These are phyloP conservation scores for Somion occarium DNA, from an alignment of 1,284 basidiomycete species.

Conservation along the genomic window DNA sequence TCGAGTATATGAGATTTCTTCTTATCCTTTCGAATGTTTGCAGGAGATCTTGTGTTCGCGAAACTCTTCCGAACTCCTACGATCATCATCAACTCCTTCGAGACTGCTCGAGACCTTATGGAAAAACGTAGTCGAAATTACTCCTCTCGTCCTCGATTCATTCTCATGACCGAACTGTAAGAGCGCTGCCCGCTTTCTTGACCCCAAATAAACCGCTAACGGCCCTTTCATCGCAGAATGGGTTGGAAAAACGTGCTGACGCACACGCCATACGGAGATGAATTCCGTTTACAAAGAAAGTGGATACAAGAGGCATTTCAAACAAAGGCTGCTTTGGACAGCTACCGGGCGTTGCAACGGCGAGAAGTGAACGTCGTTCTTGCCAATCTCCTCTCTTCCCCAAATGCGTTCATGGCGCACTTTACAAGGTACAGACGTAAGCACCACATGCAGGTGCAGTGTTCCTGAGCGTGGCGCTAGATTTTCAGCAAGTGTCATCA, in stretches of 20 bases:
- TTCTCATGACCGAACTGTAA: conserved; percentile 11
- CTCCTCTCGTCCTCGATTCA: conserved; percentile 13
- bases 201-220: no score
- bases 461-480: conserved; percentile 8
- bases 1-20: neutral
- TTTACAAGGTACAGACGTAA: conserved; percentile 17
- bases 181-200: neutral
- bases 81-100: conserved; percentile 15
- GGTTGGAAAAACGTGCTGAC: conserved; percentile 10
- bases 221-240: no score
- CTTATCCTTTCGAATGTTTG: neutral
- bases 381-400: conserved; percentile 14
- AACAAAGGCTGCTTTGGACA: conserved; percentile 8
- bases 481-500: conserved; percentile 35
- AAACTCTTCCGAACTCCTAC: conserved; percentile 13
- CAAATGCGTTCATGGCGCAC: conserved; percentile 17
- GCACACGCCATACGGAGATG: conserved; percentile 15
- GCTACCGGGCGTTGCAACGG: conserved; percentile 15
- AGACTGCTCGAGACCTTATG: conserved; percentile 15
- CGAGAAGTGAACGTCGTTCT: conserved; percentile 16
- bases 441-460: no score
- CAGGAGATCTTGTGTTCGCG: conserved; percentile 13
- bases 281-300: conserved; percentile 20
- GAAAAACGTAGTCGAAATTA: conserved; percentile 16
- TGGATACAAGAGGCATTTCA: conserved; percentile 21